phyloP scores from a whole-genome alignment of 2,329 filamentous ascomycete genomes.

The Fusarium napiforme region DNA sequence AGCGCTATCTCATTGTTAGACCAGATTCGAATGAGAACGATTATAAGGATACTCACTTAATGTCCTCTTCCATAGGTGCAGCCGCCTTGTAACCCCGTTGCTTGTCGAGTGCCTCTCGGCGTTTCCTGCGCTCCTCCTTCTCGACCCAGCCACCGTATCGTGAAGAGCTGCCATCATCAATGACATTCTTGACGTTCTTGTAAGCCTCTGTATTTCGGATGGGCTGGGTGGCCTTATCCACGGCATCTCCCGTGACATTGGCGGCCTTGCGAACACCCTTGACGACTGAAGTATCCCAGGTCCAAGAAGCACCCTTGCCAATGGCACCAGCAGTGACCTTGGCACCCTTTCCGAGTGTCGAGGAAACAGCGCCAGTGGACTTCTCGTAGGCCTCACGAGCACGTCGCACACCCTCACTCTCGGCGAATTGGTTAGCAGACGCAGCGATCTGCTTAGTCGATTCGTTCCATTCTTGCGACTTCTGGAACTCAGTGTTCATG shows the following conservation, averaged over 20 bases:
- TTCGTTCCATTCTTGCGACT: constrained; percentile 99
- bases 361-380: constrained; percentile 84
- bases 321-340: constrained; percentile 88
- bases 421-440: constrained; percentile 88
- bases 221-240: constrained; percentile 95
- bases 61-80: constrained; percentile 82
- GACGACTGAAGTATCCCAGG: constrained; percentile 94
- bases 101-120: constrained; percentile 78
- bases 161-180: constrained; percentile 96
- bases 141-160: constrained; percentile 97
- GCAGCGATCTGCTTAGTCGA: constrained; percentile 94
- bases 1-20: constrained; percentile 69
- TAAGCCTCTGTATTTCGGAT: constrained; percentile 94
- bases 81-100: constrained; percentile 57
- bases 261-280: constrained; percentile 91
- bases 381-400: constrained; percentile 88
- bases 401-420: constrained; percentile 89
- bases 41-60: constrained; percentile 75
- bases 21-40: not conserved
- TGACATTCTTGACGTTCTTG: constrained; percentile 93
- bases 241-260: constrained; percentile 82
- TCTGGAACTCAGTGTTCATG: constrained; percentile 92
- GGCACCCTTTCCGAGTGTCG: constrained; percentile 80
- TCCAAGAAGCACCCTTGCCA: constrained; percentile 93
- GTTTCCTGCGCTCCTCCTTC: constrained; percentile 89